These are phyloP conservation scores for Cordyceps tenuipes DNA, from an alignment of 2,329 filamentous ascomycete species.

Conservation along the genomic window DNA sequence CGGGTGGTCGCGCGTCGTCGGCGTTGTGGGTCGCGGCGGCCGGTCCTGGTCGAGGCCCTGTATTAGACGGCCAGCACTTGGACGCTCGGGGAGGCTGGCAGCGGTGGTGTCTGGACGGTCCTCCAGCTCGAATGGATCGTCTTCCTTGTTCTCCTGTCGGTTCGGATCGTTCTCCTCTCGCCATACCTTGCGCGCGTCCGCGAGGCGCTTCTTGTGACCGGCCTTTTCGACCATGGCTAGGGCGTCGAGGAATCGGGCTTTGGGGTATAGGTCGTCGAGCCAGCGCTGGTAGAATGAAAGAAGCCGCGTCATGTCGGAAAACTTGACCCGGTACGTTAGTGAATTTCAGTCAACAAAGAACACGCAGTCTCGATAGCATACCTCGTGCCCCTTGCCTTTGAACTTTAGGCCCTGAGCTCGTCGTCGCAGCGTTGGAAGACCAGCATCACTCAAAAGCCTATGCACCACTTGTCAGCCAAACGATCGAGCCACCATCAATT, in stretches of 20 bases:
- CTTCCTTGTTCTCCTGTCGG: conserved; percentile 24
- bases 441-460: conserved; percentile 72
- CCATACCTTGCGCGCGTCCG: conserved; percentile 69
- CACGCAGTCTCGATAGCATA: conserved; percentile 24
- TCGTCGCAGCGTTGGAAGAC: conserved; percentile 72
- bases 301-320: conserved; percentile 72
- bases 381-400: conserved; percentile 92
- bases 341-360: background rate
- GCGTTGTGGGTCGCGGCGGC: conserved; percentile 19
- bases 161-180: conserved; percentile 67
- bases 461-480: background rate
- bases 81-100: conserved; percentile 20
- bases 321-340: conserved; percentile 44
- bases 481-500: background rate
- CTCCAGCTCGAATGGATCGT: conserved; percentile 13
- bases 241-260: conserved; percentile 87
- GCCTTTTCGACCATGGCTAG: conserved; percentile 86
- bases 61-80: conserved; percentile 3
- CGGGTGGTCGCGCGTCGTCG: conserved; percentile 19
- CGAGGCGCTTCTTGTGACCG: conserved; percentile 74
- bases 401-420: conserved; percentile 66
- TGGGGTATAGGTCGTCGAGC: conserved; percentile 93
- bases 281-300: conserved; percentile 91
- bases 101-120: conserved; percentile 1
- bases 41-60: conserved; percentile 7